A percentile compares a stretch with the other conserved stretches of the same genome.
Evolutionary conservation across 257 asterid genomes (phyloP).

Genomic region (Striga asiatica): DNA sequence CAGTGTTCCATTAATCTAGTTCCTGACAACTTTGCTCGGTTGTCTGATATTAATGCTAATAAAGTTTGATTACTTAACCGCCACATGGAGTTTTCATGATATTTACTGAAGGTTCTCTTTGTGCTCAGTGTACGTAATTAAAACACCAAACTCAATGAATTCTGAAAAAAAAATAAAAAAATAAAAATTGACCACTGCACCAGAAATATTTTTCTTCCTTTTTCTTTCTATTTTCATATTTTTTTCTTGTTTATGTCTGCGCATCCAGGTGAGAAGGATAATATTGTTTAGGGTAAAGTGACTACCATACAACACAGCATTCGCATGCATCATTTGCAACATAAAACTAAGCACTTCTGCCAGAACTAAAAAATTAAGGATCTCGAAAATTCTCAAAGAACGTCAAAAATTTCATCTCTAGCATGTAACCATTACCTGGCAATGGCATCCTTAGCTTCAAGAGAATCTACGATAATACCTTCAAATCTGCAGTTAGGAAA

Average conservation of each 20-base stretch:
- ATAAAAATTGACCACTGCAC: not conserved
- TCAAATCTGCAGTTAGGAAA: conserved; percentile 60
- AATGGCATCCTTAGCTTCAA: conserved; percentile 72
- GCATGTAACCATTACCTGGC: conserved; percentile 40
- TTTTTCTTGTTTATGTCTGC: not conserved
- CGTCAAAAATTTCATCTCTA: not conserved
- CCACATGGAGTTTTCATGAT: not conserved
- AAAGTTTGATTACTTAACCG: not conserved
- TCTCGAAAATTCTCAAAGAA: not conserved
- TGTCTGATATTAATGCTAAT: no score
- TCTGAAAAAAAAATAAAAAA: not conserved
- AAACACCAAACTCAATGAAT: not conserved
- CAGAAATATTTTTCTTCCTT: not conserved
- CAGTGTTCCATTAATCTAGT: not conserved
- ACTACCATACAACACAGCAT: not conserved
- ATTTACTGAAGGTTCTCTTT: conserved; percentile 9
- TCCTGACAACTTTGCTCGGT: not conserved
- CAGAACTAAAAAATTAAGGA: conserved; percentile 10
- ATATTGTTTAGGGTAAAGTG: not conserved
- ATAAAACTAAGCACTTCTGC: not conserved
- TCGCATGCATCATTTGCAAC: not conserved
- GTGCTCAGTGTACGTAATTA: not conserved
- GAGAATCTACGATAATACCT: conserved; percentile 71
- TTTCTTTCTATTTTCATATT: no score
- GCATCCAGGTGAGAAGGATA: not conserved